Evolutionary conservation across 2,329 filamentous ascomycete genomes (phyloP).

Genomic region (Exophiala dermatitidis): DNA sequence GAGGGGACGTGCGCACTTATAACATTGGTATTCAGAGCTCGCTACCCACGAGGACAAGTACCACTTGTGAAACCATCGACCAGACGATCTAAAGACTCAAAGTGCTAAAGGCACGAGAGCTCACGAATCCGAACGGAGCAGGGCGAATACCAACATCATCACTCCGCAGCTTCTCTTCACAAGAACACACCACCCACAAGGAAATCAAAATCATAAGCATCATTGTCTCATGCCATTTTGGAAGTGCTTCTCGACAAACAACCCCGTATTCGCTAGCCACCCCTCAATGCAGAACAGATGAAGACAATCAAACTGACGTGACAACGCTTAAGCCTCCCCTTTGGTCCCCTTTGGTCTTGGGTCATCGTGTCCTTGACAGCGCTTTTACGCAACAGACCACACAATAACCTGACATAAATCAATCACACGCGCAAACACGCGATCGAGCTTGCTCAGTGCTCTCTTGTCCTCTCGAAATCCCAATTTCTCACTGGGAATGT

Average conservation of each 20-base stretch:
- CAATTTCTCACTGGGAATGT: slow-evolving; percentile 52
- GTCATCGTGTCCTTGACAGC: not conserved
- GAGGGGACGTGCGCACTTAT: no score
- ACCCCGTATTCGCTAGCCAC: not conserved
- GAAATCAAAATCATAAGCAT: not conserved
- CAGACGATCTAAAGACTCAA: not conserved
- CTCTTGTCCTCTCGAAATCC: slow-evolving; percentile 58
- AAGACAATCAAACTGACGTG: no score
- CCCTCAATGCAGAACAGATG: not conserved
- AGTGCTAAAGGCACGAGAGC: not conserved
- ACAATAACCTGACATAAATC: not conserved
- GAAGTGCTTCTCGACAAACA: not conserved
- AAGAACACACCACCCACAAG: not conserved
- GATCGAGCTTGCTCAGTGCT: slow-evolving; percentile 59
- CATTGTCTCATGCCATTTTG: not conserved
- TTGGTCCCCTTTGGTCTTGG: no score
- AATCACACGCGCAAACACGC: slow-evolving; percentile 37
- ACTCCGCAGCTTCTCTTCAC: not conserved
- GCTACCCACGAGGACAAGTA: no score
- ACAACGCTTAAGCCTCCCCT: no score
- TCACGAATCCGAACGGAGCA: not conserved
- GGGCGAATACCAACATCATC: not conserved
- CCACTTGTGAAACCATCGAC: no score
- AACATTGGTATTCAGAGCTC: no score
- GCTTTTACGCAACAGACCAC: not conserved